Conservation (phyloP, 495 filamentous ascomycete species). For the Cercophora sp. region DNA sequence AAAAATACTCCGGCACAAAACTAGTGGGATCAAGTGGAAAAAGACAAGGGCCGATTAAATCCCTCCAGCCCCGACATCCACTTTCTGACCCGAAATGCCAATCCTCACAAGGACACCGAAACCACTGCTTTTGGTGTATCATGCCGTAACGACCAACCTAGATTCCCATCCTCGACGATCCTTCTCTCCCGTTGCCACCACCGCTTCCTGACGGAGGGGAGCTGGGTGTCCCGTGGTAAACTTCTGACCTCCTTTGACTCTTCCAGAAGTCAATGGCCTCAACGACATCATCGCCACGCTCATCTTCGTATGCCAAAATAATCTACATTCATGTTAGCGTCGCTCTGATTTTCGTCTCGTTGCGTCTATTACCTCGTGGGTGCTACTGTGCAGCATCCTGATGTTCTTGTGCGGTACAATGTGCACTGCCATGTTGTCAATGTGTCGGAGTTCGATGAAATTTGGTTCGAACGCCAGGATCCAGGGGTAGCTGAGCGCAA, state of each 20-base stretch:
- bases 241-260: constrained; percentile 45
- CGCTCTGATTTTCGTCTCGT: no score
- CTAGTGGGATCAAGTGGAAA: neutral
- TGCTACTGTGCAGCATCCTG: constrained; percentile 93
- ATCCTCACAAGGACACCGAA: neutral
- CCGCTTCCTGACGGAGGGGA: neutral
- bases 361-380: constrained; percentile 93
- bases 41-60: neutral
- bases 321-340: no score
- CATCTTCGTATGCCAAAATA: constrained; percentile 95
- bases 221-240: constrained; percentile 12
- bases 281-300: constrained; percentile 88
- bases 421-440: constrained; percentile 88
- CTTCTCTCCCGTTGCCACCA: neutral
- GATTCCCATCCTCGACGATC: neutral
- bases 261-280: constrained; percentile 97
- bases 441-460: constrained; percentile 93
- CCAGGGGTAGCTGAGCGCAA: constrained; percentile 91
- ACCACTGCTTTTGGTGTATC: neutral
- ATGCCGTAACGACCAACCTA: neutral
- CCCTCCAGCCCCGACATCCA: neutral
- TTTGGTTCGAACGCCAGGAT: constrained; percentile 98
- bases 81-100: neutral
- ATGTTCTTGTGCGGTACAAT: constrained; percentile 95
- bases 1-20: neutral